Conservation (phyloP, 202 grass and related monocot genomes). For the Schoenoplectus triqueter region DNA sequence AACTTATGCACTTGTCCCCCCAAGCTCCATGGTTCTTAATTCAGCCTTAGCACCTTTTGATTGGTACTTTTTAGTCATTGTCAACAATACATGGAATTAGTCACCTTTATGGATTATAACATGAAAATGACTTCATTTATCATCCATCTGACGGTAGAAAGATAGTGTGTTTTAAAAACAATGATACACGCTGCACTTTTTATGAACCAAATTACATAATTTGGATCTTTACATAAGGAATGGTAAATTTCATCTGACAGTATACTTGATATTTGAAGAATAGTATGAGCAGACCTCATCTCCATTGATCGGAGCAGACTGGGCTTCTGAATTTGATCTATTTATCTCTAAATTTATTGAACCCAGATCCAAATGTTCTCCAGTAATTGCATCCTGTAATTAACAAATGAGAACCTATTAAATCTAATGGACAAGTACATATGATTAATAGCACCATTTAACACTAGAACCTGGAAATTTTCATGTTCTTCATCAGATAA, state of each 20-base stretch:
- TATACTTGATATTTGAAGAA: conserved; percentile 14
- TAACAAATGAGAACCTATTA: conserved; percentile 15
- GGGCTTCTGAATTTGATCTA: conserved; percentile 31
- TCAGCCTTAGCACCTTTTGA: background rate
- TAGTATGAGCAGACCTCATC: conserved; percentile 28
- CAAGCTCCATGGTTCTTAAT: conserved; percentile 9
- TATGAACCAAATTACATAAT: background rate
- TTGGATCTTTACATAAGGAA: background rate
- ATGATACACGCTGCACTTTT: background rate
- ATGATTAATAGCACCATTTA: conserved; percentile 13
- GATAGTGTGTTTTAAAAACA: background rate
- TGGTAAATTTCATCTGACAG: background rate
- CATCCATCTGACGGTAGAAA: background rate
- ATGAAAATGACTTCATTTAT: conserved; percentile 20
- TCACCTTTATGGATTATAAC: background rate
- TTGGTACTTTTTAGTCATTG: conserved; percentile 3
- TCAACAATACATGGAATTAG: background rate
- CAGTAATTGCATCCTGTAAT: conserved; percentile 30
- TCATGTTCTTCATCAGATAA: conserved; percentile 29
- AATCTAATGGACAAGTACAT: background rate
- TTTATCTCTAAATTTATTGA: conserved; percentile 31
- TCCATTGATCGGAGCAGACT: background rate
- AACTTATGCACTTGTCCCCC: background rate
- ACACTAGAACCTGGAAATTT: conserved; percentile 29
- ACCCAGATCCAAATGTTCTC: conserved; percentile 30